Conservation (phyloP, 495 filamentous ascomycete species). For the Penicillium argentinense region DNA sequence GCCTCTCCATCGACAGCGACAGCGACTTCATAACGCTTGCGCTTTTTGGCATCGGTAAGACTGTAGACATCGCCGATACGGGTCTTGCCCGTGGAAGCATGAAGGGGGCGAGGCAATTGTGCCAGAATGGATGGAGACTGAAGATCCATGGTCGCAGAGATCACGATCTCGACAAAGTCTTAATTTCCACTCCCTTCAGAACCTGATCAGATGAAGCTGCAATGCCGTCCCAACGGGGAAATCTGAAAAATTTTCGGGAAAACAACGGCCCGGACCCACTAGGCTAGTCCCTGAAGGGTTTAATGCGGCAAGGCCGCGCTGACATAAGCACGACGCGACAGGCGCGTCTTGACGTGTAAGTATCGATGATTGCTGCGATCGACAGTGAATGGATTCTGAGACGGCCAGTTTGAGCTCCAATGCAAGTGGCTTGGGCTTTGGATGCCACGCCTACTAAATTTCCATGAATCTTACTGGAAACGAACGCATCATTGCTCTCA, state of each 20-base stretch:
- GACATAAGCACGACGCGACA: conserved; percentile 27
- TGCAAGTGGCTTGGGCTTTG: too few relatives aligned
- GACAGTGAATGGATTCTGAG: not conserved
- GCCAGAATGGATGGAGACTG: conserved; percentile 58
- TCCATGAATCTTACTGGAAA: not conserved
- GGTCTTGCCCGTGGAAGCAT: conserved; percentile 58
- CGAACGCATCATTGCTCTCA: not conserved
- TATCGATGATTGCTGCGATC: conserved; percentile 6
- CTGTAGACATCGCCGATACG: conserved; percentile 70
- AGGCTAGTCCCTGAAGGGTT: not conserved
- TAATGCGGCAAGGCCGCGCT: conserved; percentile 4
- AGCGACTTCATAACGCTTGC: conserved; percentile 82
- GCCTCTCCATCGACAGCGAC: conserved; percentile 89
- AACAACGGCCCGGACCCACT: conserved; percentile 30
- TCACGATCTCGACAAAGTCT: conserved; percentile 8
- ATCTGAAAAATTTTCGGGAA: conserved; percentile 47
- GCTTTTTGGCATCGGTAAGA: conserved; percentile 69
- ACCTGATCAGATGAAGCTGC: conserved; percentile 20
- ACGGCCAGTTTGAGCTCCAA: too few relatives aligned
- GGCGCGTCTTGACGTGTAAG: conserved; percentile 29
- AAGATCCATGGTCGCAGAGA: conserved; percentile 38
- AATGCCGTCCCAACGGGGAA: conserved; percentile 29
- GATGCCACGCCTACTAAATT: too few relatives aligned
- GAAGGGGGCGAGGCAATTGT: conserved; percentile 63
- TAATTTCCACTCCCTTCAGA: conserved; percentile 22